Evolutionary conservation across 352 stramenopile species (phyloP).

Genomic region (Pythium aristosporum): DNA sequence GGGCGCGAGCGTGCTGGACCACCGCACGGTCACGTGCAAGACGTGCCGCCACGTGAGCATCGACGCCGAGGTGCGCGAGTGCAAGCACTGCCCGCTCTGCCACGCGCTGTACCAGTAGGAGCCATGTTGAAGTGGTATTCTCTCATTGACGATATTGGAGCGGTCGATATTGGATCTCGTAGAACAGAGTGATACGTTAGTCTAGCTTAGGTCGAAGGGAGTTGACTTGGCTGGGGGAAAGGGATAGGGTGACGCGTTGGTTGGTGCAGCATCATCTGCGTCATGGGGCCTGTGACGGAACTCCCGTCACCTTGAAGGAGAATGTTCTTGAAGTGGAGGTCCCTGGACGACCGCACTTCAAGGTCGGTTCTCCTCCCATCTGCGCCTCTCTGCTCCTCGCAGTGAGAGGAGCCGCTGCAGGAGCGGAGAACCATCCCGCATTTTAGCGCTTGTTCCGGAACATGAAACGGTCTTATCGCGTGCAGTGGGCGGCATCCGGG

Average conservation of each 20-base stretch:
- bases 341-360: neutral
- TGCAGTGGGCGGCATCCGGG: no score
- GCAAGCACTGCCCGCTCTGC: constrained; percentile 89
- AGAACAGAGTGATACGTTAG: no score
- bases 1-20: constrained; percentile 67
- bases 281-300: neutral
- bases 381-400: neutral
- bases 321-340: neutral
- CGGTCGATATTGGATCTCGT: no score
- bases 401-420: no score
- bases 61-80: constrained; percentile 77
- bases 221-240: neutral
- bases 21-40: constrained; percentile 79
- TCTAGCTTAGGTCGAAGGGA: neutral
- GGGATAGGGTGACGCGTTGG: neutral
- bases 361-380: neutral
- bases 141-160: no score
- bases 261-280: neutral
- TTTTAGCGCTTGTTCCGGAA: no score
- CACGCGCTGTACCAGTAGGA: constrained; percentile 40
- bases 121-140: no score
- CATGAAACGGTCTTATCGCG: no score
- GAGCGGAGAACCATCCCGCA: neutral
- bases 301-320: constrained; percentile 2
- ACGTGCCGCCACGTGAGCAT: constrained; percentile 87